Evolutionary conservation across 192 early-diverging fungal species (phyloP).

Genomic region (Coemansia sp.): DNA sequence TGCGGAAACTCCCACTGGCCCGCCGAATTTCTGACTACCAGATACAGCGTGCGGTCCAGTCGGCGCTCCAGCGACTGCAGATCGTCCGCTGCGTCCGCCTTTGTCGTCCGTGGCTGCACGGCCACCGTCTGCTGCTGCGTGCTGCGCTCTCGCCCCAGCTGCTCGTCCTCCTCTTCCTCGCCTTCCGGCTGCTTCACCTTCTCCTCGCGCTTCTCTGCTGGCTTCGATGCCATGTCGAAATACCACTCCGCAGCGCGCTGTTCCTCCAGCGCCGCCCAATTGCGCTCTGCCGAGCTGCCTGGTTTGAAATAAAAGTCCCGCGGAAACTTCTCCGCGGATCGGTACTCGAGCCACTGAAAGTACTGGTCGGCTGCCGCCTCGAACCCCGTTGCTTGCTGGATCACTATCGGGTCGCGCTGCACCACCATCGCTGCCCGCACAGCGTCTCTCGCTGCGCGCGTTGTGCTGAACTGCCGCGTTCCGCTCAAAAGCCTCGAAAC

Average conservation of each 20-base stretch:
- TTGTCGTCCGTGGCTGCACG: constrained; percentile 55
- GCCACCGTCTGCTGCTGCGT: constrained; percentile 52
- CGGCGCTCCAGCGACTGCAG: constrained; percentile 70
- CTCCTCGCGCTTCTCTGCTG: neutral
- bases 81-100: constrained; percentile 64
- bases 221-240: constrained; percentile 28
- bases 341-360: constrained; percentile 44
- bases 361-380: constrained; percentile 39
- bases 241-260: constrained; percentile 30
- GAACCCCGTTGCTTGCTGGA: constrained; percentile 22
- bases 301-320: constrained; percentile 50
- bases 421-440: constrained; percentile 35
- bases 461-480: constrained; percentile 28
- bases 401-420: constrained; percentile 49
- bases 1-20: constrained; percentile 73
- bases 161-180: neutral
- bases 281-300: constrained; percentile 41
- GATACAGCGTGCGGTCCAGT: constrained; percentile 71
- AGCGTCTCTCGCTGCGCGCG: neutral
- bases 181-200: neutral
- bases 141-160: neutral
- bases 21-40: constrained; percentile 67
- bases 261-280: constrained; percentile 38
- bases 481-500: neutral
- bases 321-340: constrained; percentile 42